Base-by-base conservation (phyloP, 495 filamentous ascomycete species). In the Neurospora discreta region DNA sequence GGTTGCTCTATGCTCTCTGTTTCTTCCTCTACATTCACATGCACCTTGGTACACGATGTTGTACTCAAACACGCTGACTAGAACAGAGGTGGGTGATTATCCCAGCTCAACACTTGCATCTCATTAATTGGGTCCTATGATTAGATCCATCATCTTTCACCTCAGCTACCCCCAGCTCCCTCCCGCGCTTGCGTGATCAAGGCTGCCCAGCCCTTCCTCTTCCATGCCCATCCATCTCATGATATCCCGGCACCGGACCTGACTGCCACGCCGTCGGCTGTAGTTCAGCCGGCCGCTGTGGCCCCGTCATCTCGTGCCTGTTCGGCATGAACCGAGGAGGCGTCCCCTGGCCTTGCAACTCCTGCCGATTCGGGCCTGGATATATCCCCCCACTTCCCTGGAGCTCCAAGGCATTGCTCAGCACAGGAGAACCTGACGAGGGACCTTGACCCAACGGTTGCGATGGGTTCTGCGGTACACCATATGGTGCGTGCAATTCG, bases 161-260 rank as follows among this genome's bases (percentile, higher is more conserved):
- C 33, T 36, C 3, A 36, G 33, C 33, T 36, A 36, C 33, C 33
- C 33, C 33, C 33, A 5, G 33, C 33, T 36, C 16, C 39, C n/a
- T n/a, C 23, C n/a, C 44, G 2, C n/a, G 36, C 38, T 30, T 26
- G 13, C 18, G 10, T 76, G 68, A 71, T 71, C 73, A 72, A 15
- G 75, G 65, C 39, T 75, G 69, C 20, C 46, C 76, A 40, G 39
- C 68, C 20, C 68, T 68, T 33, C 74, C 70, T 9, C 20, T 18
- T 16, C 39, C 58, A 68, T 72, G n/a, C 3, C 74, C 77, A 71
- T 83, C 81, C 80, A 83, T 81, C 73, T 85, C 83, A 72, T 85
- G 78, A 1, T 74, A 74, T 39, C 60, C 72, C 43, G 76, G 73
- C 60, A 81, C 75, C 16, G 81, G 83, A 11, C 82, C 80, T 10